Base-by-base conservation (phyloP, 192 early-diverging fungal genomes). In the Backusella tuberculispora region DNA sequence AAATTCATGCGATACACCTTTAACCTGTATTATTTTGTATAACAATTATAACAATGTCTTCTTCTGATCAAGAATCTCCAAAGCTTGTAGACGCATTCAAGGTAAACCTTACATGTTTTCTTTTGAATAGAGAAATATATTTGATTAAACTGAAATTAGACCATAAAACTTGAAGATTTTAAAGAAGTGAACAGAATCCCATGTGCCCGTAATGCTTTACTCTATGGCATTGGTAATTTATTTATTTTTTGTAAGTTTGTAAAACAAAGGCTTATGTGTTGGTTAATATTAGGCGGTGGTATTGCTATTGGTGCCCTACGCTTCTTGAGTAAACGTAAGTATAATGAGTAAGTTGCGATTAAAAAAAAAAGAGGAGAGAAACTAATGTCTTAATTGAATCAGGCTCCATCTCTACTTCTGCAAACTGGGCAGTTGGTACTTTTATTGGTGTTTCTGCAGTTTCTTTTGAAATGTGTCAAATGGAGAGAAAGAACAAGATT, bases 391-490 rank as follows among this genome's bases (percentile, higher is more conserved):
- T 46, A 34, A 1, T 48, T 76, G 17, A n/a, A 38, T 34, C 56
- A 83, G 82, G 80, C 13, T 76, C 50, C 38, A 47, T 85, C 12
- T 46, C 63, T 4, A 76, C 82, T 4, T 73, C 82, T 38, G 73
- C 82, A 24, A 83, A 85, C 44, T 83, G 79, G 82, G 82, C 84
- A 29, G 75, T 85, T 15, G 84, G 72, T 19, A 63, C 80, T 6
- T 85, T 83, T 50, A 72, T 75, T 47, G 71, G 65, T n/a, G 78
- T 83, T 1, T 64, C 80, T 21, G 70, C 74, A 6, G 69, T 83
- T 6, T 69, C 65, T 12, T 83, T 78, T 72, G 81, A 83, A 65
- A 50, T 75, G 38, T 83, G 81, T 70, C 81, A 83, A 40, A 74
- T 80, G 72, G 79, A 76, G 10, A 47, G 79, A 24, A 80, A 76